Base-by-base conservation (phyloP, 2,329 filamentous ascomycete species). In the Aspergillus novoparasiticus region DNA sequence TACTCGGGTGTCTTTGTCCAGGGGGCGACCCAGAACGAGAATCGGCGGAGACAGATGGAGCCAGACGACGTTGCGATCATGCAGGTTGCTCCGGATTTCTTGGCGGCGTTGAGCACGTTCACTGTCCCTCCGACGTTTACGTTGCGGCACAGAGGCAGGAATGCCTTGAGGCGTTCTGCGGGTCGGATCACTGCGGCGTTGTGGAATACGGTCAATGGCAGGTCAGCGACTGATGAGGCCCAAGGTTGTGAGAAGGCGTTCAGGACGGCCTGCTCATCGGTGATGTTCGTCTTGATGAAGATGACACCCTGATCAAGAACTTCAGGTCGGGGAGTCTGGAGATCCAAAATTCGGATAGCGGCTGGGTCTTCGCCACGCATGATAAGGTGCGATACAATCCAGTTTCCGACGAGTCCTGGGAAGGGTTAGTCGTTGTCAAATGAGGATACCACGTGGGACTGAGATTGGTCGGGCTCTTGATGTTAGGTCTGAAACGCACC, bases 131-230 rank as follows among this genome's bases (percentile, higher is more conserved):
- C 71, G 28, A 86, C 77, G 64, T 87, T 88, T 59, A 86, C 83
- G 21, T 76, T 73, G 56, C 78, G 78, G 59, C 79, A 79, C 30
- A 81, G 79, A 28, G 76, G 71, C 65, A 86, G 84, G 36, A 83
- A 75, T 36, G 78, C 72, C 53, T 71, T 69, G 57, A 79, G 77
- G 8, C 85, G 81, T 60, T 87, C 85, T 19, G 77, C 79, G 0
- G 83, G 80, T 12, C 84, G 77, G 62, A 87, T 86, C 6, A 81
- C 77, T 1, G 85, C 85, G 2, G 85, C 85, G 0, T 82, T 86
- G 74, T 87, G 85, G 68, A 85, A 86, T 16, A 87, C 85, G 1
- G 85, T 86, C 28, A 87, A 73, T 1, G 85, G 84, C 4, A 82
- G 76, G 5, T 72, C 54, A 6, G 80, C 75, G 6, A 80, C 76